Evolutionary conservation across 768 basidiomycete genomes (phyloP), one percentile per base, ranked within the genome.

Genomic region (Nidularia sp.): DNA sequence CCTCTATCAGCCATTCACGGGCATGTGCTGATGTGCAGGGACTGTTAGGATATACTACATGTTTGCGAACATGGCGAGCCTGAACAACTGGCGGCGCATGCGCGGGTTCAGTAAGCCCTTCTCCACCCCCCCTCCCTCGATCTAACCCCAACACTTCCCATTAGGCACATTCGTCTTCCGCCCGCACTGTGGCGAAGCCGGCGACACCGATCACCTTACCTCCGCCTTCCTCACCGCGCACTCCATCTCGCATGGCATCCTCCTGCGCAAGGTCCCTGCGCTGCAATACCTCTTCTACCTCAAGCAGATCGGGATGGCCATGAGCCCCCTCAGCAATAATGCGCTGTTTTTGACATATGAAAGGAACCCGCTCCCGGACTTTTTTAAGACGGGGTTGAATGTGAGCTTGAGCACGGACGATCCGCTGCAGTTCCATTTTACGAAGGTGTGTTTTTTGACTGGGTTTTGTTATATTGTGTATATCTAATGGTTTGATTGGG

Each of bases 221-320:
- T 93, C 97, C 2, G 90, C 96, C 2, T 99, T 93, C 81, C 78
- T 99, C 22, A 93, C 93, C 1, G 89, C 95, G 2, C 96, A 98
- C 64, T 98, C 95, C 1, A 98, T 99, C 63, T 98, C 97, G 7
- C 97, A 99, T 62, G 97, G 97, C n/a, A 99, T 99, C 66, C 76
- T 98, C 15, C 80, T 99, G 6, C 88, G 97, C 53, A 99, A 99
- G 69, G 96, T 99, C 4, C 97, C 97, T 0, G 95, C 95, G 1
- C 71, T 99, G 45, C 93, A 96, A 63, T 99, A 99, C 65, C 81
- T 99, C 10, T 99, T 94, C 72, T 99, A 98, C 67, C 78, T 99
- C 57, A 95, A 93, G 70, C 97, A 98, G 72, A 98, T 98, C 56
- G 96, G 97, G 32, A 81, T 99, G 13, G 97, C 97, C 1, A 99